Percentiles rank a stretch among this genome's conserved stretches.
Evolutionary conservation across 352 stramenopile genomes (phyloP).

Genomic region (Globisporangium cederbergense): DNA sequence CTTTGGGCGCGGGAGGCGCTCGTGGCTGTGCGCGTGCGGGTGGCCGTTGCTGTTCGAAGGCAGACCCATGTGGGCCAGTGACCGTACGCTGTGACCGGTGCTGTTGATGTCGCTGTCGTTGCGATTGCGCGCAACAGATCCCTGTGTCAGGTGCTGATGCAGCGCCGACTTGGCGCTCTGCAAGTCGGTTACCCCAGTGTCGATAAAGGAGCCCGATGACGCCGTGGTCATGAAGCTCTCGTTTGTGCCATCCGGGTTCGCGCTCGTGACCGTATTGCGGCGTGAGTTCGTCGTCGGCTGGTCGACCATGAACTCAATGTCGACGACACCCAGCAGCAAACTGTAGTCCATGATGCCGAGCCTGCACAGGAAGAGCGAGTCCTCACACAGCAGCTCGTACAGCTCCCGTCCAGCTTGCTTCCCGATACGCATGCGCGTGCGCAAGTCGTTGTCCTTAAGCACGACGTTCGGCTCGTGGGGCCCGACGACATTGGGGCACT

Average conservation of each 20-base stretch:
- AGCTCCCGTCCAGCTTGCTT: constrained; percentile 45
- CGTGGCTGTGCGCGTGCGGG: constrained; percentile 19
- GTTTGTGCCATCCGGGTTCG: constrained; percentile 22
- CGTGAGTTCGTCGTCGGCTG: constrained; percentile 22
- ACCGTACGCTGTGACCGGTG: constrained; percentile 2
- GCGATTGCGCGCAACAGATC: background rate
- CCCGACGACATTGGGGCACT: constrained; percentile 77
- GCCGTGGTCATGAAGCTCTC: constrained; percentile 40
- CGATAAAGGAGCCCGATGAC: constrained; percentile 12
- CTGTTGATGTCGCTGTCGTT: constrained; percentile 8
- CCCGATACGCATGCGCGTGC: constrained; percentile 77
- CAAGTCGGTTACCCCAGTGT: background rate
- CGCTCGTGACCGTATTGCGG: constrained; percentile 30
- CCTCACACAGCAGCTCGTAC: constrained; percentile 63
- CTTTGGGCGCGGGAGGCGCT: constrained; percentile 29
- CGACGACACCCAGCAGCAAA: constrained; percentile 80
- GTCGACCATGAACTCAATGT: constrained; percentile 82
- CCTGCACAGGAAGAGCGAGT: constrained; percentile 73
- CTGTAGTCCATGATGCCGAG: constrained; percentile 91
- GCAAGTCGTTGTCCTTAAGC: constrained; percentile 86
- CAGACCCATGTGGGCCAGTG: constrained; percentile 12
- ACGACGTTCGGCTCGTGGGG: constrained; percentile 84
- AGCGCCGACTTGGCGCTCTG: background rate
- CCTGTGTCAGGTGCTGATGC: background rate
- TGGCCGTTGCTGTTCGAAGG: constrained; percentile 8